Conservation (phyloP, 140 eudicot species). For the Ambrosia hybrid region DNA sequence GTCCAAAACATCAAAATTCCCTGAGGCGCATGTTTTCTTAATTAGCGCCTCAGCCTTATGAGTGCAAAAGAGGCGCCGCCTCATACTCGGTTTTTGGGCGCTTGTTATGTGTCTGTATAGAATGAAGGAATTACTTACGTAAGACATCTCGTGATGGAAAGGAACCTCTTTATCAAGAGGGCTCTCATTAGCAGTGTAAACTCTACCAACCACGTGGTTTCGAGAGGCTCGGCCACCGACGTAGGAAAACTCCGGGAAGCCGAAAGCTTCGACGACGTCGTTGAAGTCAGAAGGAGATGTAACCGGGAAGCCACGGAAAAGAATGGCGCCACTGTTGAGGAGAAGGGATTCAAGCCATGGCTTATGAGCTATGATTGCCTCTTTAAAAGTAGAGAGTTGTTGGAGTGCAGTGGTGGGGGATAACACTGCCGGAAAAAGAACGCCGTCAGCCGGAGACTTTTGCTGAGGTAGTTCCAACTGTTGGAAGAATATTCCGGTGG, state of each 20-base stretch:
- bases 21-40: no score
- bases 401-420: constrained; percentile 40
- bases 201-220: constrained; percentile 66
- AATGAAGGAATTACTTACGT: constrained; percentile 42
- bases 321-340: constrained; percentile 52
- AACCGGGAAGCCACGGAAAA: constrained; percentile 61
- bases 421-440: constrained; percentile 51
- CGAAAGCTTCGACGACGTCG: constrained; percentile 77
- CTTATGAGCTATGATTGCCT: constrained; percentile 47
- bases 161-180: constrained; percentile 76
- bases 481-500: constrained; percentile 43
- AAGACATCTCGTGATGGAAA: constrained; percentile 90
- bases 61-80: no score
- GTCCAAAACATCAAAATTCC: no score
- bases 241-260: constrained; percentile 59
- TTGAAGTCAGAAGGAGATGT: constrained; percentile 62
- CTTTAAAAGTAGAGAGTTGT: constrained; percentile 12
- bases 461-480: constrained; percentile 47
- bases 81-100: no score
- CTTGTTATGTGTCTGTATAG: no score
- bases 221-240: constrained; percentile 82
- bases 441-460: constrained; percentile 33
- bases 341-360: constrained; percentile 59
- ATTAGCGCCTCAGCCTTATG: no score
- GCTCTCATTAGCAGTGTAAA: constrained; percentile 75